These are phyloP conservation scores for Glycine latifolia DNA, from an alignment of 306 rosid genomes.

Conservation along the genomic window DNA sequence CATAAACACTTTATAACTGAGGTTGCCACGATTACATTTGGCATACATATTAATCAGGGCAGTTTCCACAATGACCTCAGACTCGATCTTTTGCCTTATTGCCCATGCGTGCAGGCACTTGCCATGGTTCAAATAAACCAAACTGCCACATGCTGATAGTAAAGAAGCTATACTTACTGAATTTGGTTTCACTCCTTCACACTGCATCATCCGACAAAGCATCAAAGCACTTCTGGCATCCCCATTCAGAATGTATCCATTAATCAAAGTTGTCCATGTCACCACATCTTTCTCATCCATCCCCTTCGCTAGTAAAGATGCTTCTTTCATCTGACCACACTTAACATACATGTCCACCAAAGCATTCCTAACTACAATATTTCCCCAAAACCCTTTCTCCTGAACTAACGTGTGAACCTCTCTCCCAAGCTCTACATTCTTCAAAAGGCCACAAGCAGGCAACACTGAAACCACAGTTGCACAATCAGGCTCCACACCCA, in stretches of 20 bases:
- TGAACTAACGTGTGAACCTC: constrained; percentile 61
- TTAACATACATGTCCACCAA: constrained; percentile 83
- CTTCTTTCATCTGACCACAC: constrained; percentile 77
- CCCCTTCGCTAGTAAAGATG: constrained; percentile 50
- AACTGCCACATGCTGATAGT: constrained; percentile 72
- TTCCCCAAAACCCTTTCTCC: constrained; percentile 65
- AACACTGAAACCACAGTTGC: constrained; percentile 81
- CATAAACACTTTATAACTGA: constrained; percentile 64
- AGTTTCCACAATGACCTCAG: constrained; percentile 81
- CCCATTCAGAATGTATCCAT: constrained; percentile 72
- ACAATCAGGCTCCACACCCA: constrained; percentile 69
- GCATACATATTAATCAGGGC: constrained; percentile 83
- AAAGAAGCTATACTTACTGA: constrained; percentile 70
- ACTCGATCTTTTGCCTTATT: constrained; percentile 67
- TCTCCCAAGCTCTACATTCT: constrained; percentile 62
- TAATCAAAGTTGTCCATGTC: constrained; percentile 87
- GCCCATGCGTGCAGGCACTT: constrained; percentile 82
- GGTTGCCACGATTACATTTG: constrained; percentile 56
- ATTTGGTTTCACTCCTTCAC: constrained; percentile 74
- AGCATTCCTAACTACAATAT: constrained; percentile 64
- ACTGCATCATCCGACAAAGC: constrained; percentile 71
- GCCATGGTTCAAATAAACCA: constrained; percentile 60
- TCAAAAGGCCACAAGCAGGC: constrained; percentile 76
- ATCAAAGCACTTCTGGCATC: constrained; percentile 70
- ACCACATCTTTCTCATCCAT: constrained; percentile 76